Conservation (phyloP, 768 basidiomycete genomes). For the Strobilomyces dryophilus region DNA sequence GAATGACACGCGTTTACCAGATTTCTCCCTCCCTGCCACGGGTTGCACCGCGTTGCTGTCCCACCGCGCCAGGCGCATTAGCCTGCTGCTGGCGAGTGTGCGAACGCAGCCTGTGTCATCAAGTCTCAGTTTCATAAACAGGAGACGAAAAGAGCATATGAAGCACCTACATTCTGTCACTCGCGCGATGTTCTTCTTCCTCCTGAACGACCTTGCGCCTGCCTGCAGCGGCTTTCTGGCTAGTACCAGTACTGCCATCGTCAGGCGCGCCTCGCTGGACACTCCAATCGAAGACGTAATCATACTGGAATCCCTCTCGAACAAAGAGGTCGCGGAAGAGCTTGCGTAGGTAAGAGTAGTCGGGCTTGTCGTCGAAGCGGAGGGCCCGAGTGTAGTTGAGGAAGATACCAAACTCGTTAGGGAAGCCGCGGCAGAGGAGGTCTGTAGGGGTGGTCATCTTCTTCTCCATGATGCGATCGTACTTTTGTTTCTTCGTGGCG, state of each 20-base stretch:
- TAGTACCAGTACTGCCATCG: conserved; percentile 54
- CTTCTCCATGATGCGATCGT: conserved; percentile 99
- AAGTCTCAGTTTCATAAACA: conserved; percentile 14
- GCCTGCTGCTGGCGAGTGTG: conserved; percentile 78
- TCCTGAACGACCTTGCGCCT: conserved; percentile 82
- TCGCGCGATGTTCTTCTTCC: conserved; percentile 78
- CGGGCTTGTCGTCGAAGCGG: conserved; percentile 99
- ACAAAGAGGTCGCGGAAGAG: conserved; percentile 98
- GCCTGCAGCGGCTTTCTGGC: conserved; percentile 58
- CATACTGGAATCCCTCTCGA: conserved; percentile 97
- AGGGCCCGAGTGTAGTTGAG: conserved; percentile 98
- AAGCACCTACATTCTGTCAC: conserved; percentile 73
- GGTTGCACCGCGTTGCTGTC: conserved; percentile 39
- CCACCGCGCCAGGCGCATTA: conserved; percentile 45
- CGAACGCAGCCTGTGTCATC: conserved; percentile 66
- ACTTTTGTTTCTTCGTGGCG: conserved; percentile 99
- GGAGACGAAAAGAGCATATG: conserved; percentile 12
- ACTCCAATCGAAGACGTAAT: conserved; percentile 99
- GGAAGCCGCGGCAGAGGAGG: conserved; percentile 97
- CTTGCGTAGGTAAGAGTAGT: conserved; percentile 99
- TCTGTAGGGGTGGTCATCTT: conserved; percentile 99
- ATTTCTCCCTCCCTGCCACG: conserved; percentile 43
- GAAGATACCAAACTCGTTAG: conserved; percentile 99
- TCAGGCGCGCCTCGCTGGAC: conserved; percentile 75
- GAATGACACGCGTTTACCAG: conserved; percentile 37